Percentiles rank a stretch among this genome's conserved stretches.
Evolutionary conservation across 75 land plant species (phyloP).

Genomic region (Adiantum capillusveneris): DNA sequence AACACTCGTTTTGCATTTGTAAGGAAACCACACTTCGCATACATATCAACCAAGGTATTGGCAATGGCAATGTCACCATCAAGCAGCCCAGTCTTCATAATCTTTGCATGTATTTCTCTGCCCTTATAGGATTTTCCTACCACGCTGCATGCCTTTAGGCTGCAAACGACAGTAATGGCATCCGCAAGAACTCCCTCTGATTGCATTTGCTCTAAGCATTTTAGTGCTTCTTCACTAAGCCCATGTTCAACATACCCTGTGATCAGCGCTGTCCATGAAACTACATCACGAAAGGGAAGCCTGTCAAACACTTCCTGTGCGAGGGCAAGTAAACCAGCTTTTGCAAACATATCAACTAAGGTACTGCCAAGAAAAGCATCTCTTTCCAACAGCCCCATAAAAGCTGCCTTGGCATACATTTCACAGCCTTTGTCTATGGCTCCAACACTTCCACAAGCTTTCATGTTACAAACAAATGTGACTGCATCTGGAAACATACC

Average conservation of each 20-base stretch:
- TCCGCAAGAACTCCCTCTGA: background rate
- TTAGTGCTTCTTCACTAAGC: slow-evolving; percentile 3
- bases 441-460: slow-evolving; percentile 21
- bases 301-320: slow-evolving; percentile 8
- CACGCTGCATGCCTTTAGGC: background rate
- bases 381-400: background rate
- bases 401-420: no score
- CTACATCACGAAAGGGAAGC: background rate
- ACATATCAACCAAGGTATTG: slow-evolving; percentile 37
- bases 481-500: slow-evolving; percentile 25
- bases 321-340: background rate
- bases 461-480: slow-evolving; percentile 32
- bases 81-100: slow-evolving; percentile 36
- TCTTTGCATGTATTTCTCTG: slow-evolving; percentile 36
- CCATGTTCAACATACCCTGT: slow-evolving; percentile 3
- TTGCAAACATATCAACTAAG: slow-evolving; percentile 1
- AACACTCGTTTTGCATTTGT: slow-evolving; percentile 22
- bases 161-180: background rate
- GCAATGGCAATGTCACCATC: slow-evolving; percentile 26
- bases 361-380: slow-evolving; percentile 6
- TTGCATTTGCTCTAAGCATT: slow-evolving; percentile 10
- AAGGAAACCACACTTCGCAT: slow-evolving; percentile 36
- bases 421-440: background rate
- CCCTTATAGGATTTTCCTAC: background rate
- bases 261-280: slow-evolving; percentile 10